phyloP scores from a whole-genome alignment of 495 filamentous ascomycete genomes.

The Choiromyces venosus region DNA sequence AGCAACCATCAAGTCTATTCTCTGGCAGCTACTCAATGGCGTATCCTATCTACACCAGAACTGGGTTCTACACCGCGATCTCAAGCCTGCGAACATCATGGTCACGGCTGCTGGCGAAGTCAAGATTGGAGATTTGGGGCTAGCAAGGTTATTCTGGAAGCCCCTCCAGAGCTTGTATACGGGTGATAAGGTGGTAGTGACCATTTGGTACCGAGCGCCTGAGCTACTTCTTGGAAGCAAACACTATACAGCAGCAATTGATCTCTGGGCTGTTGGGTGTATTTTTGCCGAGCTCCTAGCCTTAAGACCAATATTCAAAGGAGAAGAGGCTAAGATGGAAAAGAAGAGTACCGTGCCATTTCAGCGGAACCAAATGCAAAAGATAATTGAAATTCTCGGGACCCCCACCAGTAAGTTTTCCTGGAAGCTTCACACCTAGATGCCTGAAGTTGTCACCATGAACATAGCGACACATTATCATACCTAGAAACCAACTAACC shows the following conservation, averaged over 20 bases:
- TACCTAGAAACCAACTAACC: not conserved
- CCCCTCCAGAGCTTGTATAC: slow-evolving; percentile 83
- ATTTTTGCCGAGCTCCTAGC: slow-evolving; percentile 94
- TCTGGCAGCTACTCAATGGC: slow-evolving; percentile 92
- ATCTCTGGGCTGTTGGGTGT: slow-evolving; percentile 96
- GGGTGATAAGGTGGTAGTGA: slow-evolving; percentile 97
- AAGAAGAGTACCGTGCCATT: slow-evolving; percentile 95
- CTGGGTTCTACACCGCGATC: slow-evolving; percentile 94
- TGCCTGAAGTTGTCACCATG: not conserved
- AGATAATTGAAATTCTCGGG: slow-evolving; percentile 94
- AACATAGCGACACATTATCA: not conserved
- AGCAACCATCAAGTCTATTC: slow-evolving; percentile 77
- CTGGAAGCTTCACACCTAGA: not conserved
- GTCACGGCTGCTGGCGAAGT: slow-evolving; percentile 85
- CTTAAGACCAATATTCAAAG: slow-evolving; percentile 93
- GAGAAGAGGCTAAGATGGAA: slow-evolving; percentile 98
- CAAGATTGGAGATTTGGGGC: slow-evolving; percentile 86
- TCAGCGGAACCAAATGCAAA: slow-evolving; percentile 97
- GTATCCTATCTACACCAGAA: slow-evolving; percentile 91
- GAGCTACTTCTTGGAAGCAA: slow-evolving; percentile 84
- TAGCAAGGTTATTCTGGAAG: slow-evolving; percentile 89
- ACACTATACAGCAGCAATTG: slow-evolving; percentile 94
- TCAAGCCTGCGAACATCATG: slow-evolving; percentile 99
- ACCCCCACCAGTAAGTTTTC: slow-evolving; percentile 57
- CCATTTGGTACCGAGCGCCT: slow-evolving; percentile 97